A percentile compares a stretch with the other conserved stretches of the same genome.
phyloP scores from a whole-genome alignment of 495 filamentous ascomycete genomes.

The Sordaria brevicollis region DNA sequence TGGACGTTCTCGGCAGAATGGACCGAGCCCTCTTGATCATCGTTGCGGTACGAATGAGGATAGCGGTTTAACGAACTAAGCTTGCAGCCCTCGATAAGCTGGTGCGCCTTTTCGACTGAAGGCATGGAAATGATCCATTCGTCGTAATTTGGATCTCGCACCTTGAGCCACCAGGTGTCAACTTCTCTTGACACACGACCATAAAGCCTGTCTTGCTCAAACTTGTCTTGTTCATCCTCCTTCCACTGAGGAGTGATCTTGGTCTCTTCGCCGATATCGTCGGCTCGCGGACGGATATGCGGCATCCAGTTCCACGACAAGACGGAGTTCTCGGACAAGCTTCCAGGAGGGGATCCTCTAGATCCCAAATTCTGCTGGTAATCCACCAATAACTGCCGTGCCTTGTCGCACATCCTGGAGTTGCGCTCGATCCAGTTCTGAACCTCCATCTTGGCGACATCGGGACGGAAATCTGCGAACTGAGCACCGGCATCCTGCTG shows the following conservation, averaged over 20 bases:
- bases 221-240: conserved; percentile 35
- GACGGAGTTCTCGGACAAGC: conserved; percentile 24
- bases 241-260: conserved; percentile 31
- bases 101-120: conserved; percentile 38
- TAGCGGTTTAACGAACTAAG: conserved; percentile 37
- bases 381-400: conserved; percentile 27
- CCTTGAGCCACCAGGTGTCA: conserved; percentile 46
- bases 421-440: conserved; percentile 43
- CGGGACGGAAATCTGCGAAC: conserved; percentile 33
- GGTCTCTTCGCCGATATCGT: conserved; percentile 19
- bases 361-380: conserved; percentile 23
- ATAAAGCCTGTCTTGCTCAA: conserved; percentile 40
- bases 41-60: conserved; percentile 37
- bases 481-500: conserved; percentile 33
- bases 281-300: conserved; percentile 19
- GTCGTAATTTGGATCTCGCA: conserved; percentile 42
- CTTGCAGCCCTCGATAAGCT: conserved; percentile 38
- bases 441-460: conserved; percentile 31
- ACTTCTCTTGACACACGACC: conserved; percentile 47
- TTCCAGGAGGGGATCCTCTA: conserved; percentile 20
- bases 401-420: conserved; percentile 36
- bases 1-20: conserved; percentile 22
- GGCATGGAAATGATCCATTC: conserved; percentile 44
- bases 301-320: conserved; percentile 34
- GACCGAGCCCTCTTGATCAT: conserved; percentile 57